Percentiles rank a stretch among this genome's conserved stretches.
phyloP scores from a whole-genome alignment of 2,329 filamentous ascomycete genomes.

The Cytospora chrysosperma region DNA sequence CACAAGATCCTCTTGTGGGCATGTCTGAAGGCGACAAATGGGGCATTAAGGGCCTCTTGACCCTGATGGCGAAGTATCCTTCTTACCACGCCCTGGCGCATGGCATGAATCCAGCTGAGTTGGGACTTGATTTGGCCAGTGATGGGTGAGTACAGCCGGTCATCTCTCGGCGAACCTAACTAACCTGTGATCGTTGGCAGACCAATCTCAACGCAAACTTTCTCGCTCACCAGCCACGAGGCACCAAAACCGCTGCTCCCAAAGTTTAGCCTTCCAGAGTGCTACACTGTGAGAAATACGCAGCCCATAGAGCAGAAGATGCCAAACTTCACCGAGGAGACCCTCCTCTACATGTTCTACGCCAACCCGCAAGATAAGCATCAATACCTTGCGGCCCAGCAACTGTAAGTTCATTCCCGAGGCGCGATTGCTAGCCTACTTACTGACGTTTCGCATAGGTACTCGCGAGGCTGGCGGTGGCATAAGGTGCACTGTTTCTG shows the following conservation, averaged over 20 bases:
- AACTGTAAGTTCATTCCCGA: constrained; percentile 49
- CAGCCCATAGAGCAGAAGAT: constrained; percentile 66
- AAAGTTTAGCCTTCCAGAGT: constrained; percentile 61
- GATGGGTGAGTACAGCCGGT: constrained; percentile 50
- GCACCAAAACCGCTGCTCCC: constrained; percentile 57
- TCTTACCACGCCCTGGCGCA: constrained; percentile 61
- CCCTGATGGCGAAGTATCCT: constrained; percentile 63
- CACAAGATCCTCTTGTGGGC: constrained; percentile 58
- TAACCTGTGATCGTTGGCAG: constrained; percentile 34
- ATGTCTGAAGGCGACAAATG: constrained; percentile 64
- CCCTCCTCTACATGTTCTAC: constrained; percentile 69
- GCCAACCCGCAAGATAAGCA: constrained; percentile 62
- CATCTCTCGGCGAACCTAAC: constrained; percentile 14
- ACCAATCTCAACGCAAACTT: constrained; percentile 57
- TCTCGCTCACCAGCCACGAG: constrained; percentile 60
- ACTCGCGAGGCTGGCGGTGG: constrained; percentile 66
- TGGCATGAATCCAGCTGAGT: constrained; percentile 56
- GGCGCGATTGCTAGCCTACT: background rate
- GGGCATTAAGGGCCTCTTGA: constrained; percentile 63
- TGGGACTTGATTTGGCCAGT: constrained; percentile 58
- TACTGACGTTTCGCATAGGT: constrained; percentile 38
- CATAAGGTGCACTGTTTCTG: constrained; percentile 66
- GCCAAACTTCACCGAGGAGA: constrained; percentile 66
- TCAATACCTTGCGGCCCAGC: constrained; percentile 62
- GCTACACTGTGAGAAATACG: constrained; percentile 66